Conservation (phyloP, 805 yeast genomes). For the Ogataea henricii region DNA sequence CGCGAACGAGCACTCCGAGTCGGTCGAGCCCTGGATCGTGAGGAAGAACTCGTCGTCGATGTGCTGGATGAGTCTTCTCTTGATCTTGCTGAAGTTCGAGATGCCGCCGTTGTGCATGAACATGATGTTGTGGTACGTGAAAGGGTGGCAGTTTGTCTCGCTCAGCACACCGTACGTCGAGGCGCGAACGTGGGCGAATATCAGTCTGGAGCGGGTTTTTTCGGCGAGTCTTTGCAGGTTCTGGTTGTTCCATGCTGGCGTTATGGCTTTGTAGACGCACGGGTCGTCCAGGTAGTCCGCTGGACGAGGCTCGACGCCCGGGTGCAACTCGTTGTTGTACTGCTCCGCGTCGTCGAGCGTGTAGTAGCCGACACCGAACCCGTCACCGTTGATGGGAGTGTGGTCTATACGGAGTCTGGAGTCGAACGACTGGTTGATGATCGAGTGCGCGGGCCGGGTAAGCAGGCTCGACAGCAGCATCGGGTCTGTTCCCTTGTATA, state of each 20-base stretch:
- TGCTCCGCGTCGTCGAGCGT: slow-evolving; percentile 32
- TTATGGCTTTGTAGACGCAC: slow-evolving; percentile 90
- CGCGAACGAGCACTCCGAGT: slow-evolving; percentile 94
- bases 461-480: slow-evolving; percentile 81
- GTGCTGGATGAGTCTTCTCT: slow-evolving; percentile 69
- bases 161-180: slow-evolving; percentile 92
- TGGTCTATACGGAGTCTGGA: slow-evolving; percentile 83
- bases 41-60: slow-evolving; percentile 79
- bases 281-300: slow-evolving; percentile 57
- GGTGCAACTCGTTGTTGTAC: not conserved
- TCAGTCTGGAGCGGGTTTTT: slow-evolving; percentile 79
- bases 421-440: slow-evolving; percentile 94
- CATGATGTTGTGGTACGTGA: slow-evolving; percentile 81
- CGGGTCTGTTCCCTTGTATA: slow-evolving; percentile 89
- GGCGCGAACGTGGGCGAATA: slow-evolving; percentile 96
- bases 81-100: slow-evolving; percentile 69
- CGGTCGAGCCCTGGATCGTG: slow-evolving; percentile 89
- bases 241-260: slow-evolving; percentile 98
- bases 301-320: slow-evolving; percentile 35
- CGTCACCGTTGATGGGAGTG: slow-evolving; percentile 96
- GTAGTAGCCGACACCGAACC: slow-evolving; percentile 96
- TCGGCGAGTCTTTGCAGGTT: slow-evolving; percentile 83
- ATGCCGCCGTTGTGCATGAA: slow-evolving; percentile 98
- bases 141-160: slow-evolving; percentile 97
- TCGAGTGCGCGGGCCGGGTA: slow-evolving; percentile 95